Percentiles rank a stretch among this genome's conserved stretches.
Evolutionary conservation across 225 moss, liverwort and hornwort species (phyloP).

Genomic region (Bryoerythrophyllum caledonicum): DNA sequence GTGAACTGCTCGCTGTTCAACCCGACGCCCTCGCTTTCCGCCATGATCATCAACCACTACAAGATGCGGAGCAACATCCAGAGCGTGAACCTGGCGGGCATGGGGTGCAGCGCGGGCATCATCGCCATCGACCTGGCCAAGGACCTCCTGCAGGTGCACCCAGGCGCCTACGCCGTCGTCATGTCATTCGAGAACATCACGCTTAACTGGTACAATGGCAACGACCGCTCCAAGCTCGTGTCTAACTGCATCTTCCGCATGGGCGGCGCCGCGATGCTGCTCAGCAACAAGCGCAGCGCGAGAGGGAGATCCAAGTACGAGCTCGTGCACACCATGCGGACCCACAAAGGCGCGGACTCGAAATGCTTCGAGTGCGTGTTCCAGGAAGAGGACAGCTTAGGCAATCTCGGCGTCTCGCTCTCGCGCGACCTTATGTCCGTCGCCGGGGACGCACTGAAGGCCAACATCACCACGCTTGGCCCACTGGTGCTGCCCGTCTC

Average conservation of each 20-base stretch:
- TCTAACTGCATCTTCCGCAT: slow-evolving; percentile 85
- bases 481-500: slow-evolving; percentile 77
- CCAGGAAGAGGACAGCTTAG: slow-evolving; percentile 67
- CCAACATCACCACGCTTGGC: slow-evolving; percentile 80
- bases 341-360: slow-evolving; percentile 80
- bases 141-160: slow-evolving; percentile 70
- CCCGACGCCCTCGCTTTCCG: slow-evolving; percentile 81
- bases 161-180: slow-evolving; percentile 66
- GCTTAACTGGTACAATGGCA: slow-evolving; percentile 73
- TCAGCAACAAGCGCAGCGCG: slow-evolving; percentile 64
- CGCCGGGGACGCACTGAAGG: slow-evolving; percentile 79
- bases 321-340: slow-evolving; percentile 72
- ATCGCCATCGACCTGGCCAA: slow-evolving; percentile 77
- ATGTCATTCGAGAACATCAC: slow-evolving; percentile 78
- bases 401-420: slow-evolving; percentile 58
- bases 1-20: slow-evolving; percentile 88
- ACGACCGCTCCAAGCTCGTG: slow-evolving; percentile 77
- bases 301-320: slow-evolving; percentile 62
- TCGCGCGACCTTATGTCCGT: slow-evolving; percentile 79
- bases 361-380: slow-evolving; percentile 70
- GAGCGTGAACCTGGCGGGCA: slow-evolving; percentile 69
- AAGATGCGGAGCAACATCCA: slow-evolving; percentile 75
- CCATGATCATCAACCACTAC: slow-evolving; percentile 89
- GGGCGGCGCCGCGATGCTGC: slow-evolving; percentile 84
- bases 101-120: slow-evolving; percentile 88